Evolutionary conservation across 148 eudicot species (phyloP), one percentile per base, ranked within the genome.

Genomic region (Heliamphora exappendiculata): DNA sequence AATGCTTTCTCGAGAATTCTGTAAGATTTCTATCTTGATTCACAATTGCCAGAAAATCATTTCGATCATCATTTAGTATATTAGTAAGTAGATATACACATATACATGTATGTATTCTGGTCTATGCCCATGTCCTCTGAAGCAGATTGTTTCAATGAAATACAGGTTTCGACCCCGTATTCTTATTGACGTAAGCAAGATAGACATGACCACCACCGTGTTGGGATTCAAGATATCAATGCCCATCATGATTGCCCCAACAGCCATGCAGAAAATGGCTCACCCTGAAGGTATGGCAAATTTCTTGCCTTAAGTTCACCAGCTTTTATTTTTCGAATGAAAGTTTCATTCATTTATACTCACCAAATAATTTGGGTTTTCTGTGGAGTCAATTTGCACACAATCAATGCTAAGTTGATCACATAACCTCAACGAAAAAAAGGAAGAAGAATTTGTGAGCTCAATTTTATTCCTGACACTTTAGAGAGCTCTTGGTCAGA

Each of bases 221-320:
- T 76, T 94, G 85, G 98, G 98, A 29, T 92, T 89, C 89, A 90
- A 92, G 83, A 88, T 92, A 62, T 89, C 97, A 31, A 90, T 92
- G 95, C 98, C 98, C 34, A 92, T 94, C 81, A 94, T 94, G 98
- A 69, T 94, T 58, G 98, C 98, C 73, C 98, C 98, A n/a, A 92
- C 97, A 58, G 97, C 97, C 41, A 34, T 94, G 71, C 98, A 94
- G 81, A 94, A 94, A 88, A 92, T 94, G 97, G 98, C 97, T 78
- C 98, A 94, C 74, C 97, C 98, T 78, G 93, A 94, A 42, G 98
- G 98, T 94, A 81, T 45, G 69, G 37, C n/a, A 51, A 1, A 1
- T 44, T 4, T 54, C 39, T 53, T 2, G 57, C 33, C 26, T 77
- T 39, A 2, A 26, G 10, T 7, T 6, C 60, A 53, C 10, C 29